phyloP scores from a whole-genome alignment of 768 basidiomycete species.

The Pholiota molesta region DNA sequence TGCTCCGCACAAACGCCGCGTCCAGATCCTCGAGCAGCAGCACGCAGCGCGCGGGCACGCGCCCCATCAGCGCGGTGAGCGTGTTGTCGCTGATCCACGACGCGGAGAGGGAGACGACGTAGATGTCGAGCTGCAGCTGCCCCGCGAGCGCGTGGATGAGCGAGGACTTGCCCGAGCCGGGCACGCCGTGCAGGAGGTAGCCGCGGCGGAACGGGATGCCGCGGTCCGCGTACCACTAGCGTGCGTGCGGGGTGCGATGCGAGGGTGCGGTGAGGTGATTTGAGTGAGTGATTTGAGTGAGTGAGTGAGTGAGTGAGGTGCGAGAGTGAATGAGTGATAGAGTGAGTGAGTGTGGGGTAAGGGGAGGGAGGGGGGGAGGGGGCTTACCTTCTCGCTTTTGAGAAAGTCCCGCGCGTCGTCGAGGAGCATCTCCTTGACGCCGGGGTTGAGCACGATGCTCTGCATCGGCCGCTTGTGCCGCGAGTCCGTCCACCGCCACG shows the following conservation, averaged over 20 bases:
- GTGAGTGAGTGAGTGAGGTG: too few relatives aligned
- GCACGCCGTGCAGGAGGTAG: conserved; percentile 81
- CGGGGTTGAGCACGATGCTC: conserved; percentile 85
- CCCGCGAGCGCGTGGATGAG: conserved; percentile 88
- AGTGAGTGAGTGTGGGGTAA: too few relatives aligned
- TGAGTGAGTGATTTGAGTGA: too few relatives aligned
- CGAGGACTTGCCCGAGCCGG: conserved; percentile 86
- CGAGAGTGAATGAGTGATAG: too few relatives aligned
- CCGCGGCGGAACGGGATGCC: conserved; percentile 92
- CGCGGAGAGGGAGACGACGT: conserved; percentile 81
- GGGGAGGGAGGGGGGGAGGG: too few relatives aligned
- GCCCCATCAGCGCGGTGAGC: conserved; percentile 83
- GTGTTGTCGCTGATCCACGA: conserved; percentile 91
- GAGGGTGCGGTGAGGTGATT: too few relatives aligned
- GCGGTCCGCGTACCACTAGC: conserved; percentile 95
- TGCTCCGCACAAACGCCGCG: conserved; percentile 83
- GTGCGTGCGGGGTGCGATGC: too few relatives aligned
- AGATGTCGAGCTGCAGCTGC: conserved; percentile 88
- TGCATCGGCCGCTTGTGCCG: conserved; percentile 88
- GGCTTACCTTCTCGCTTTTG: conserved; percentile 71
- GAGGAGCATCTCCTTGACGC: conserved; percentile 88
- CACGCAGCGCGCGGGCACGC: conserved; percentile 83
- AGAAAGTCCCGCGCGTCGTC: conserved; percentile 84
- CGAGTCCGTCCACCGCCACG: conserved; percentile 88
- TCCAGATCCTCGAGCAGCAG: conserved; percentile 91